Percentiles rank a stretch among this genome's conserved stretches.
Conservation (phyloP, 352 stramenopile genomes). For the Phytophthora capsici region DNA sequence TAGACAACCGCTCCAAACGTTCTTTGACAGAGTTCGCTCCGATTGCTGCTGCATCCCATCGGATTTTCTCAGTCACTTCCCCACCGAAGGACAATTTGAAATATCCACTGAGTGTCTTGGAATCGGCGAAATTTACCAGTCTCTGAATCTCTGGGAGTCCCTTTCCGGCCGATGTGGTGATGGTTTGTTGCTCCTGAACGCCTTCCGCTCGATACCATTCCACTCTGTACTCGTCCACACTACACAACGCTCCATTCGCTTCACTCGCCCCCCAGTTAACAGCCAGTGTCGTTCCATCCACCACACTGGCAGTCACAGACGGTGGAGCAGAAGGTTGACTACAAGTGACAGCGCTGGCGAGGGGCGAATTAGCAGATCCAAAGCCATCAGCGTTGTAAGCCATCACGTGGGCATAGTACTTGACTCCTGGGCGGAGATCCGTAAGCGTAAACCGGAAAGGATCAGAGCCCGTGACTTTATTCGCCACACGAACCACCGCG, state of each 20-base stretch:
- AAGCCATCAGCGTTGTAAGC: constrained; percentile 72
- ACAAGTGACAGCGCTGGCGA: constrained; percentile 63
- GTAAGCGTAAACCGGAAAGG: constrained; percentile 80
- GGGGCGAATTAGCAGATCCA: constrained; percentile 52
- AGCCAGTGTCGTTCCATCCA: constrained; percentile 60
- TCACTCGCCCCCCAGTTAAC: constrained; percentile 56
- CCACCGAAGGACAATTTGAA: constrained; percentile 74
- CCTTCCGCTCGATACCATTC: constrained; percentile 80
- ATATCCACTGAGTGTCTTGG: constrained; percentile 62
- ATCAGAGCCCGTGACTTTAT: constrained; percentile 92
- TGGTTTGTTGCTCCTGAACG: constrained; percentile 66
- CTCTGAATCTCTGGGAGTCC: constrained; percentile 76
- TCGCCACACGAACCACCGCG: constrained; percentile 65
- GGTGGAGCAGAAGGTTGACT: constrained; percentile 53
- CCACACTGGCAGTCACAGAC: constrained; percentile 54
- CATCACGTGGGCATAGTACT: constrained; percentile 85
- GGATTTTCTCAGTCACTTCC: constrained; percentile 74
- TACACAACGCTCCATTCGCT: constrained; percentile 34
- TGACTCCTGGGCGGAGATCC: constrained; percentile 52
- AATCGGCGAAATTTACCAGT: constrained; percentile 63
- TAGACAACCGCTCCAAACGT: constrained; percentile 68
- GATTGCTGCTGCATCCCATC: constrained; percentile 64
- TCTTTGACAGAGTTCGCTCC: constrained; percentile 74
- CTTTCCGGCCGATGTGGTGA: constrained; percentile 76
- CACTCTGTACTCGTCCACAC: constrained; percentile 72